Evolutionary conservation across 768 basidiomycete species (phyloP), one percentile per base, ranked within the genome.

Genomic region (Lactarius hengduanensis): DNA sequence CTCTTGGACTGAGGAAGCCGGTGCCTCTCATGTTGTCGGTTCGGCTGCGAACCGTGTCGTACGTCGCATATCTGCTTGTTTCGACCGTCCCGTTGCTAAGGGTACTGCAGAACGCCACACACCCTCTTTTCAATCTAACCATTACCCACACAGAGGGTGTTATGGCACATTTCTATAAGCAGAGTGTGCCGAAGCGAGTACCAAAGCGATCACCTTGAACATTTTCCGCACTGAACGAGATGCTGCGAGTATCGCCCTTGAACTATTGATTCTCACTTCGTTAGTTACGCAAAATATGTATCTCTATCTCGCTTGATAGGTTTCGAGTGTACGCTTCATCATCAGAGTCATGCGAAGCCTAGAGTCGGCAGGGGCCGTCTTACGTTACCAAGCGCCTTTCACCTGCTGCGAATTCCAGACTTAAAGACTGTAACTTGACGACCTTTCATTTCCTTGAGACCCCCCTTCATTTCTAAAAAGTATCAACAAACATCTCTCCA

Each of bases 91-190:
- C 47, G 15, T 62, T 68, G 40, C 58, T 57, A 41, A 43, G 50
- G 50, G 13, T 36, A 11, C 47, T 62, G 64, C 66, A 93, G 91
- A 94, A 94, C 71, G 90, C 91, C 7, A 90, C 89, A 0, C 89
- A 91, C 67, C 92, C 92, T 0, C 67, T 93, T 16, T 89, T 92
- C 76, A 91, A 92, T 69, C 76, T 94, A 57, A 88, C 90, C 0
- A 78, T 86, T 4, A 86, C 90, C 0, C 86, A 92, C 69, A 76
- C 84, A 3, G 83, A 88, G 69, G 82, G 73, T 0, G 81, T 93
- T 22, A 86, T 93, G 84, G 78, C 81, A 13, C 80, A 90, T 75
- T 93, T 92, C 72, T 93, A 93, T 74, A 78, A 80, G 3, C 90
- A 92, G 67, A 75, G 67, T 0, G 68, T 85, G 32, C 84, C 84